Evolutionary conservation across 2,329 filamentous ascomycete genomes (phyloP).

Genomic region (Hymenoscyphus scutula): DNA sequence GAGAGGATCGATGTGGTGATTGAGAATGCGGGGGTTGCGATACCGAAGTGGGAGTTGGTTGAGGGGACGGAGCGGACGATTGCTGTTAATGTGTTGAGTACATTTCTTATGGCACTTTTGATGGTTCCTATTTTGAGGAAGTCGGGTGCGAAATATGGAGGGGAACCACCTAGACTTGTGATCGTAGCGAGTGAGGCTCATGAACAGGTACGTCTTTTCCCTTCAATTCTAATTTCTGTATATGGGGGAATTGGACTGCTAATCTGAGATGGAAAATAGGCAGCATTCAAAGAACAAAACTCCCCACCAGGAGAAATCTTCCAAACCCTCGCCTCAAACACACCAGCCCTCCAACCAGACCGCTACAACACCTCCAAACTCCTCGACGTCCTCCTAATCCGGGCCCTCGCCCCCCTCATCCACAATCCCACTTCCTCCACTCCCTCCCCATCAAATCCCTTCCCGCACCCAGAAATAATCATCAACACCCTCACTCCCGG

Average conservation of each 20-base stretch:
- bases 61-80: conserved; percentile 25
- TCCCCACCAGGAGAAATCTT: conserved; percentile 22
- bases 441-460: conserved; percentile 11
- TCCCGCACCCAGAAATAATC: conserved; percentile 31
- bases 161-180: conserved; percentile 8
- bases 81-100: conserved; percentile 27
- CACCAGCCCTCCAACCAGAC: conserved; percentile 26
- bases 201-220: conserved; percentile 17
- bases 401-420: conserved; percentile 34
- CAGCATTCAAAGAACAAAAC: conserved; percentile 29
- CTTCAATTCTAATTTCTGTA: conserved; percentile 22
- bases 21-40: conserved; percentile 35
- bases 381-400: conserved; percentile 35
- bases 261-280: conserved; percentile 20
- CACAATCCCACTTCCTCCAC: background rate
- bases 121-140: conserved; percentile 18
- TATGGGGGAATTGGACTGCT: conserved; percentile 13
- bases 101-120: conserved; percentile 22
- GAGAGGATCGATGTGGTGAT: conserved; percentile 44
- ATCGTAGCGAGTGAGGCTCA: conserved; percentile 18
- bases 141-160: conserved; percentile 4
- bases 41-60: conserved; percentile 11
- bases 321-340: conserved; percentile 20
- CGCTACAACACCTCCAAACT: conserved; percentile 39
- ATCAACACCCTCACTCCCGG: conserved; percentile 38